Conservation (phyloP, 164 flowering plant species). For the Paratinospora sagittata region DNA sequence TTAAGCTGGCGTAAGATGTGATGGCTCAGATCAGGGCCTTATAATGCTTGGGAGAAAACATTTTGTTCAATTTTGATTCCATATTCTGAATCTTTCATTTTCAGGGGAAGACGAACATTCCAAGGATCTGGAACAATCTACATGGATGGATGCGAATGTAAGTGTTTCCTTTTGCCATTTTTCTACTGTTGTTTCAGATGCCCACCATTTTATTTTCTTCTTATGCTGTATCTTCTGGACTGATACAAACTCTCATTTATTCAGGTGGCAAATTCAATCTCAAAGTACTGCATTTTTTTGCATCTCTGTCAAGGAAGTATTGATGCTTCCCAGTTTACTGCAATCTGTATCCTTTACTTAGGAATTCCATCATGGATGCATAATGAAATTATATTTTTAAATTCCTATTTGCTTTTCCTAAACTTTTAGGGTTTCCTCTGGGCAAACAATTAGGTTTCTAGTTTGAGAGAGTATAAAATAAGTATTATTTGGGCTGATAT, state of each 20-base stretch:
- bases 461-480: too few species aligned
- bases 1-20: neutral
- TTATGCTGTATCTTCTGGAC: neutral
- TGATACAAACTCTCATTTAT: neutral
- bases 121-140: slow-evolving; percentile 33
- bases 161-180: slow-evolving; percentile 7
- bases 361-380: slow-evolving; percentile 2
- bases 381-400: neutral
- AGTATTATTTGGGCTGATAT: too few species aligned
- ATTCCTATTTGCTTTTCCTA: neutral
- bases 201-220: neutral
- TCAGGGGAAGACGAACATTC: slow-evolving; percentile 59
- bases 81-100: slow-evolving; percentile 2
- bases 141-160: slow-evolving; percentile 51
- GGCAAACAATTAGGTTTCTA: neutral
- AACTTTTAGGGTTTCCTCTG: neutral
- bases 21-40: neutral
- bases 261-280: slow-evolving; percentile 59
- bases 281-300: slow-evolving; percentile 62
- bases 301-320: slow-evolving; percentile 59
- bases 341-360: slow-evolving; percentile 64
- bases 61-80: too few species aligned
- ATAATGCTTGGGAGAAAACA: neutral
- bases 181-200: neutral
- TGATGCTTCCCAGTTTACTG: slow-evolving; percentile 65